phyloP scores from a whole-genome alignment of 257 asterid genomes.

The Eustoma russellianum region DNA sequence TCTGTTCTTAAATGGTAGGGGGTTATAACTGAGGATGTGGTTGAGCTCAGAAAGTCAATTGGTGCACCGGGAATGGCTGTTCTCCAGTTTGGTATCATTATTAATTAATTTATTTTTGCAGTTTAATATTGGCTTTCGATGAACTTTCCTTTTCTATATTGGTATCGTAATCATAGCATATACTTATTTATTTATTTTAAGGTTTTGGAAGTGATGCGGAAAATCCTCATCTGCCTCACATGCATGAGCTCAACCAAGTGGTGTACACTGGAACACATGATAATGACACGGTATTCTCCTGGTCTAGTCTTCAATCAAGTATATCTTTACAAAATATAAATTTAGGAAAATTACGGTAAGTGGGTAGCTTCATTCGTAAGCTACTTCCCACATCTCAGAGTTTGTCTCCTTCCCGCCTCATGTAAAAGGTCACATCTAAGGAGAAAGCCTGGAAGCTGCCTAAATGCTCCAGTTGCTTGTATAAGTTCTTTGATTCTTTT shows the following conservation, averaged over 20 bases:
- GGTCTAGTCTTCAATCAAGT: no score
- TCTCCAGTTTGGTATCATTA: slow-evolving; percentile 78
- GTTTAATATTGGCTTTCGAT: background rate
- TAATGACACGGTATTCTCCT: slow-evolving; percentile 73
- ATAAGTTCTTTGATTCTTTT: no score
- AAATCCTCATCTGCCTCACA: slow-evolving; percentile 95
- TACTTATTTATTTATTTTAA: slow-evolving; percentile 9
- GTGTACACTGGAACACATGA: slow-evolving; percentile 99
- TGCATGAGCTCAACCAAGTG: slow-evolving; percentile 89
- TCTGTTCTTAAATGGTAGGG: slow-evolving; percentile 46
- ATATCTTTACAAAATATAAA: no score
- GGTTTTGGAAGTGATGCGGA: slow-evolving; percentile 97
- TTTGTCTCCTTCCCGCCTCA: background rate
- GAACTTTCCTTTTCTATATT: background rate
- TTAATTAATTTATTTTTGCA: slow-evolving; percentile 8
- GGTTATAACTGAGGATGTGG: slow-evolving; percentile 89
- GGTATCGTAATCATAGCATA: background rate
- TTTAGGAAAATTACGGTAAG: no score
- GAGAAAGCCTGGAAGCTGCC: no score
- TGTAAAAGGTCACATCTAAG: no score
- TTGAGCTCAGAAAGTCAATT: slow-evolving; percentile 77
- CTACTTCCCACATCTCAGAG: background rate
- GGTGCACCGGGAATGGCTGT: slow-evolving; percentile 99
- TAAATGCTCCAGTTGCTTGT: no score
- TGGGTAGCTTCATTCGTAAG: no score